phyloP scores from a whole-genome alignment of 2,329 filamentous ascomycete genomes.

The Calonectria montana region DNA sequence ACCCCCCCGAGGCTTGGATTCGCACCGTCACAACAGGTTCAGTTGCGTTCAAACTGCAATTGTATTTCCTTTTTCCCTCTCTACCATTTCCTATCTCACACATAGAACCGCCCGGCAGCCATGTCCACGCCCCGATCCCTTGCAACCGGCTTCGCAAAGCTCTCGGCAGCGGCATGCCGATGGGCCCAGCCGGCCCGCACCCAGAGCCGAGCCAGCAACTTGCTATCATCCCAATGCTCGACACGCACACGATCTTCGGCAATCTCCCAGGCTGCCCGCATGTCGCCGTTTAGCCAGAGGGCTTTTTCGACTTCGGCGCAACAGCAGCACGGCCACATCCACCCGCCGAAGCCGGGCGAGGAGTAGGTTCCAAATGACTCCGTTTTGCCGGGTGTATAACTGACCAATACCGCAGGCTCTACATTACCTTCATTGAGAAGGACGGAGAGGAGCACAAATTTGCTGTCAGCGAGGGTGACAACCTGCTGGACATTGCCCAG shows the following conservation, averaged over 20 bases:
- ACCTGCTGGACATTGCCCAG: conserved; percentile 94
- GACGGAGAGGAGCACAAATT: conserved; percentile 81
- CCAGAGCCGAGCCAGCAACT: conserved; percentile 24
- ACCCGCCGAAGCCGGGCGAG: conserved; percentile 88
- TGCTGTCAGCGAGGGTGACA: conserved; percentile 86
- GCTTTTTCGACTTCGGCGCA: conserved; percentile 74
- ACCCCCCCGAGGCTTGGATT: conserved; percentile 1
- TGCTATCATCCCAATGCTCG: conserved; percentile 17
- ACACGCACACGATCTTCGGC: conserved; percentile 37
- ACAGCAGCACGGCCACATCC: conserved; percentile 80
- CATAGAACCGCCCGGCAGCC: conserved; percentile 25
- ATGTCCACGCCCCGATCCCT: conserved; percentile 50
- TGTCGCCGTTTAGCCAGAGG: conserved; percentile 48
- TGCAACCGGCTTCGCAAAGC: conserved; percentile 46
- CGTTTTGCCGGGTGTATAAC: background rate
- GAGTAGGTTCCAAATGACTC: conserved; percentile 72
- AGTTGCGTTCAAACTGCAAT: background rate
- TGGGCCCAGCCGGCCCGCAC: conserved; percentile 41
- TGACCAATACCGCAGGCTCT: conserved; percentile 67
- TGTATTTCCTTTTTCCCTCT: background rate
- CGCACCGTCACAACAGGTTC: conserved; percentile 16
- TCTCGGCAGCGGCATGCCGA: conserved; percentile 46
- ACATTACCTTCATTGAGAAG: conserved; percentile 94
- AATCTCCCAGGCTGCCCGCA: conserved; percentile 18
- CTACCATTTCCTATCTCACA: conserved; percentile 24